phyloP scores from a whole-genome alignment of 345 rosid species.

The Murraya paniculata region DNA sequence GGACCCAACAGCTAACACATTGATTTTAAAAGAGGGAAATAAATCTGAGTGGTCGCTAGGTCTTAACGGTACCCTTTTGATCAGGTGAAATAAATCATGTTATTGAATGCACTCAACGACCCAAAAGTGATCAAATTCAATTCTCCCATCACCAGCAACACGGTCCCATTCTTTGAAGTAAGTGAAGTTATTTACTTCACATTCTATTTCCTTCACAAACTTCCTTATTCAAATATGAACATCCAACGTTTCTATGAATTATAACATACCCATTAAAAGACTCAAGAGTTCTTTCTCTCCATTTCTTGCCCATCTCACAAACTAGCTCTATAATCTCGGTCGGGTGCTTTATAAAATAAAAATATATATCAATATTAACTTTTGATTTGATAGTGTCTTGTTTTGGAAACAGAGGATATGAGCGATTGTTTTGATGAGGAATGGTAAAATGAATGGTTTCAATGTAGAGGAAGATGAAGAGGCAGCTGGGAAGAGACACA shows the following conservation, averaged over 20 bases:
- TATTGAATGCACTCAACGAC: constrained; percentile 75
- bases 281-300: neutral
- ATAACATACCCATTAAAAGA: constrained; percentile 16
- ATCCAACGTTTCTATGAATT: neutral
- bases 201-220: constrained; percentile 16
- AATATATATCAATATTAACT: neutral
- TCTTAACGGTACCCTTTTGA: constrained; percentile 6
- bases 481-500: constrained; percentile 27
- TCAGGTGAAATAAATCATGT: constrained; percentile 36
- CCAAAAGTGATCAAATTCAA: constrained; percentile 45
- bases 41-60: neutral
- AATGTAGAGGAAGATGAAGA: constrained; percentile 26
- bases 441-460: constrained; percentile 40
- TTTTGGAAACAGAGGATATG: constrained; percentile 17
- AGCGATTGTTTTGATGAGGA: constrained; percentile 19
- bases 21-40: neutral
- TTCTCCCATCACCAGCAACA: constrained; percentile 29
- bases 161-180: constrained; percentile 49
- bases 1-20: neutral
- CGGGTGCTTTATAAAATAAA: neutral
- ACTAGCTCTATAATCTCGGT: neutral
- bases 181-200: constrained; percentile 30
- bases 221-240: constrained; percentile 20
- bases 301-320: neutral
- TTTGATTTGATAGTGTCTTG: constrained; percentile 1